Evolutionary conservation across 345 rosid genomes (phyloP), one percentile per base, ranked within the genome.

Genomic region (Camelina sativa): DNA sequence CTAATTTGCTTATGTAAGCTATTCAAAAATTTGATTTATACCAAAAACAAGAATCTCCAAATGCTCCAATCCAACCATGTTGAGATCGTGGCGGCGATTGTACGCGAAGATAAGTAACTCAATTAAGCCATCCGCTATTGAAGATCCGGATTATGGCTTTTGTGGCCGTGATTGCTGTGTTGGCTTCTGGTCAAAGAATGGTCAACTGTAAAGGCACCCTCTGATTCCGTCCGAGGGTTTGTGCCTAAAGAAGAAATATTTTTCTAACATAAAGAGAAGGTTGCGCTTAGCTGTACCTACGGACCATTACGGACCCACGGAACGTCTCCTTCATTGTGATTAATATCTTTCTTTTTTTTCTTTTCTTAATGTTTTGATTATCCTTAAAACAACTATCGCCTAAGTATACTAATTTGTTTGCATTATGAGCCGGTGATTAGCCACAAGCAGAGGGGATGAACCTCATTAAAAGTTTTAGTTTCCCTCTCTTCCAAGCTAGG

Each of bases 381-480:
- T 62, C 44, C 51, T 7, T 35, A 3, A 35, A 47, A 44, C 35
- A 63, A 62, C 22, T 61, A 69, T 62, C 30, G 17, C 17, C 70
- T 35, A 32, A 44, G 65, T 69, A 63, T 66, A 25, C 41, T 66
- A 66, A 16, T 58, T 65, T 47, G 35, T 74, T 25, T 59, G 35
- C 72, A 68, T 61, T 60, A 68, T 20, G 34, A 67, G 40, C 68
- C 15, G 19, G 62, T 54, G 65, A 46, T 76, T 70, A 76, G 54
- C 59, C 17, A 23, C n/a, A 56, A 76, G 38, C 40, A 71, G 76
- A 71, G 80, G 67, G 76, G 72, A 71, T 70, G 76, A 70, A 76
- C 48, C 76, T 47, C 32, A 64, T 30, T 65, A 4, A 7, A 28
- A 57, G 4, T 10, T 56, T 64, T 25, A 50, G 72, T 56, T 62